These are phyloP conservation scores for Euphorbia celastroides DNA, from an alignment of 441 rosid genomes.

Conservation along the genomic window DNA sequence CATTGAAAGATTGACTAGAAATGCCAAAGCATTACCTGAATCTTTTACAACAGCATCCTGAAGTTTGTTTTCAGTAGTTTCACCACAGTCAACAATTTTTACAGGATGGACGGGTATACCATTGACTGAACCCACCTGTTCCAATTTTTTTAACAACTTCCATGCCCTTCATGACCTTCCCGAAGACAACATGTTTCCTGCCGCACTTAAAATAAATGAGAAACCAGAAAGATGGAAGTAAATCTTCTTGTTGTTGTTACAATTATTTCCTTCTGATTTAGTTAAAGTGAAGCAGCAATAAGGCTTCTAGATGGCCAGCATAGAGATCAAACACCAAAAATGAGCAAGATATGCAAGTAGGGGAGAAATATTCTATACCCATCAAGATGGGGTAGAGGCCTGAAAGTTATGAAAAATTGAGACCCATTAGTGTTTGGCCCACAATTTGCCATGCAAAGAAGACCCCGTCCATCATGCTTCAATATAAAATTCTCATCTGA, in stretches of 20 bases:
- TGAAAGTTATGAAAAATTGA: slow-evolving; percentile 86
- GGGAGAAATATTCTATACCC: slow-evolving; percentile 44
- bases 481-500: slow-evolving; percentile 87
- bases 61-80: slow-evolving; percentile 42
- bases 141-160: slow-evolving; percentile 76
- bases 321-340: not conserved
- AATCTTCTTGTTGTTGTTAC: not conserved
- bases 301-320: not conserved
- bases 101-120: slow-evolving; percentile 61
- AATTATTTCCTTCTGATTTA: not conserved
- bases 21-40: slow-evolving; percentile 39
- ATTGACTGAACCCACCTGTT: slow-evolving; percentile 58
- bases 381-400: slow-evolving; percentile 80
- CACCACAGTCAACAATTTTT: slow-evolving; percentile 75
- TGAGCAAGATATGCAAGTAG: not conserved
- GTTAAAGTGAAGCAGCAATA: not conserved
- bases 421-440: slow-evolving; percentile 95
- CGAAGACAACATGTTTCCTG: slow-evolving; percentile 98
- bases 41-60: slow-evolving; percentile 43
- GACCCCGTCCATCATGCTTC: slow-evolving; percentile 75
- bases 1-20: not conserved
- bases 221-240: slow-evolving; percentile 12
- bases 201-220: slow-evolving; percentile 21
- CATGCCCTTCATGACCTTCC: slow-evolving; percentile 80
- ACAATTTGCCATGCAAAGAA: slow-evolving; percentile 95